Base-by-base conservation (phyloP, 2,329 filamentous ascomycete species). In the Elsinoe arachidis region DNA sequence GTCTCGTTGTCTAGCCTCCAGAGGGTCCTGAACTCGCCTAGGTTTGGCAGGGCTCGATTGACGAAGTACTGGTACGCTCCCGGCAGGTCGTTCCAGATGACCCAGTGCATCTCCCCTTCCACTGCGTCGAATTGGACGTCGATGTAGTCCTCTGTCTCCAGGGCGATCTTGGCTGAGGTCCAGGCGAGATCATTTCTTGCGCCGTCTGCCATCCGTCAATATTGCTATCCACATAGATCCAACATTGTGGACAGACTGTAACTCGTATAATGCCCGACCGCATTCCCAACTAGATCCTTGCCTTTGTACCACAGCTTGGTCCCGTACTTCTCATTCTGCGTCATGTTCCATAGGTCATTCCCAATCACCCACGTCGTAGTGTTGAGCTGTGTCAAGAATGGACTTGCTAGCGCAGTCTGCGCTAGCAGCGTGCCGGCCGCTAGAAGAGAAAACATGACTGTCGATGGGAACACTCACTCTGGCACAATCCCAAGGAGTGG, bases 21-120 rank as follows among this genome's bases (percentile, higher is more conserved):
- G 1, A 80, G 69, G 0, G 76, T 78, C 17, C 78, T 68, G 62
- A 79, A 78, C 59, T 79, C 76, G 51, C 77, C 76, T 5, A 80
- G 69, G 0, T 67, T 69, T 1, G 78, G 76, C 3, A 80, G 66
- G 2, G 69, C 74, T 53, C 68, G 74, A 63, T 80, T 80, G 58
- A 80, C 74, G 53, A 80, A 77, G 66, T 80, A 80, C 57, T 80
- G 78, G 61, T 80, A 80, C n/a, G 78, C 76, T n/a, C 78, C 78
- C 2, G 73, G 67, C 1, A 79, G 72, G 14, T 73, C 71, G 2
- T 74, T 69, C 60, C 74, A 73, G 57, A 80, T 75, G 10, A 80
- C 74, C 76, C 77, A 80, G 60, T 80, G 77, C 57, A 79, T 72
- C 55, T 79, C 76, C 5, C 75, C 76, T 62, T 77, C 76, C 1